Evolutionary conservation across 2,329 filamentous ascomycete species (phyloP), one percentile per base, ranked within the genome.

Genomic region (Lecanosticta acicola): DNA sequence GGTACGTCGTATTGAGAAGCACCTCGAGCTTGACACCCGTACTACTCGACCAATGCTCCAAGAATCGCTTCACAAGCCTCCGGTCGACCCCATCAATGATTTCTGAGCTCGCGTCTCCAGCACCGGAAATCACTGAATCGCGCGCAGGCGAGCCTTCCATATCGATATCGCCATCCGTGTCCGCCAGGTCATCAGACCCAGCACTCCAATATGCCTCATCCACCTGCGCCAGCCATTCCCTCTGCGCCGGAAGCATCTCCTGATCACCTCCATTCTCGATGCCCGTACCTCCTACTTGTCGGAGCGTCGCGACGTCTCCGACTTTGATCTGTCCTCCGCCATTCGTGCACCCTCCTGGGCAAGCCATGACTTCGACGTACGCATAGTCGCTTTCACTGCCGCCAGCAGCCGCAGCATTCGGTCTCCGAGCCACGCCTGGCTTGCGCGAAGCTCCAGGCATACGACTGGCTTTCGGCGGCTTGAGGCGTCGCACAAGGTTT

Each of bases 301-400:
- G 55, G 19, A 75, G 51, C 3, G 67, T 66, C 34, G 67, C 70
- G 4, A 85, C 80, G 64, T 97, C 93, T 43, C 88, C 86, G 19
- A 87, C 80, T 63, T 95, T 95, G 64, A 98, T 83, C 71, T 98
- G 93, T 1, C 93, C 93, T 32, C 93, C 93, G 1, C 93, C 93
- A 59, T 98, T 98, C 44, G 93, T 98, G 70, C 93, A 98, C 2
- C 93, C 93, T n/a, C 93, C 93, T 0, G 93, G 93, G 66, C 93
- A 98, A 11, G 93, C 93, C 93, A 98, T 98, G 48, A 98, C 93
- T 69, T 98, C 93, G 20, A 97, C 86, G 67, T 94, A 97, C n/a
- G 85, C 78, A 65, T 90, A 90, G 29, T 95, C 87, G 53, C 50
- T 59, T 32, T 60, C 62, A 3, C 60, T 65, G 35, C 61, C 65